These are phyloP conservation scores for Saxispiralis lemnorum DNA, from an alignment of 495 filamentous ascomycete genomes.

Conservation along the genomic window DNA sequence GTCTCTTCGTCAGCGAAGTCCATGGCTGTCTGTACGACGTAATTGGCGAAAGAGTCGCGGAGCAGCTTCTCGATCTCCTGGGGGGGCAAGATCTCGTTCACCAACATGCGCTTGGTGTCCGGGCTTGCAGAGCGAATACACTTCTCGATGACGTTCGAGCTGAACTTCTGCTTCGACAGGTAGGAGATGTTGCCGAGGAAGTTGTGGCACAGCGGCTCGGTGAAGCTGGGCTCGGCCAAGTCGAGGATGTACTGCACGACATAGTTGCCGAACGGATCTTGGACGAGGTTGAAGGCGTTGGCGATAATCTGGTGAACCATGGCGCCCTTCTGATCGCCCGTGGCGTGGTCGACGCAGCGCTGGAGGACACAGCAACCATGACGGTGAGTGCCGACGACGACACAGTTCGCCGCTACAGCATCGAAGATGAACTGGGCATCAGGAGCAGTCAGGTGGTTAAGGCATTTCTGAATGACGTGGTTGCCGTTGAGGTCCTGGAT, in stretches of 20 bases:
- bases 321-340: slow-evolving; percentile 70
- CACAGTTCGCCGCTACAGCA: slow-evolving; percentile 68
- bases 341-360: slow-evolving; percentile 93
- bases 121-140: slow-evolving; percentile 66
- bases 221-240: slow-evolving; percentile 63
- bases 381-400: slow-evolving; percentile 87
- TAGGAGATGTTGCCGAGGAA: slow-evolving; percentile 57
- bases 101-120: slow-evolving; percentile 55
- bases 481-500: slow-evolving; percentile 97
- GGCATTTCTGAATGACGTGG: slow-evolving; percentile 95
- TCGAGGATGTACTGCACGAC: slow-evolving; percentile 97
- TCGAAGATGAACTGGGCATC: slow-evolving; percentile 94
- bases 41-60: slow-evolving; percentile 85
- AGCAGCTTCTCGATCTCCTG: slow-evolving; percentile 70
- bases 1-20: slow-evolving; percentile 60
- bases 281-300: slow-evolving; percentile 65
- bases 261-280: slow-evolving; percentile 96
- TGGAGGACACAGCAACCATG: slow-evolving; percentile 97
- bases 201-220: slow-evolving; percentile 59
- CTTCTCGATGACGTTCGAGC: slow-evolving; percentile 97
- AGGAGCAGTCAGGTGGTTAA: slow-evolving; percentile 67
- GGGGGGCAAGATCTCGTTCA: slow-evolving; percentile 60
- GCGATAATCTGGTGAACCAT: slow-evolving; percentile 70
- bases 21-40: slow-evolving; percentile 90
- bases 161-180: slow-evolving; percentile 94